Evolutionary conservation across 352 stramenopile species (phyloP).

Genomic region (Globisporangium spiculum): DNA sequence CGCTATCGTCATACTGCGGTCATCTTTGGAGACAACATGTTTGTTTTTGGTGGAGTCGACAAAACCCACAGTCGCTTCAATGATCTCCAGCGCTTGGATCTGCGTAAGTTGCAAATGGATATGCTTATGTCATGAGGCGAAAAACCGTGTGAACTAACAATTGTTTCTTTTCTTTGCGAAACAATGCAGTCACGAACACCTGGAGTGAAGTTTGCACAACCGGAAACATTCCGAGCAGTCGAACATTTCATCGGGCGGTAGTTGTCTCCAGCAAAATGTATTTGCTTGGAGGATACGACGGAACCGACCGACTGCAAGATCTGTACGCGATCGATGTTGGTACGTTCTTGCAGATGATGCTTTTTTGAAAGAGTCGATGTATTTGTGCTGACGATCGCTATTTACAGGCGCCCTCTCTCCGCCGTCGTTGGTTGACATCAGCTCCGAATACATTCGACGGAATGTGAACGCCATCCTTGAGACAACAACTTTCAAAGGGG

Average conservation of each 20-base stretch:
- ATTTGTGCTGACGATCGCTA: not conserved
- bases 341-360: constrained; percentile 1
- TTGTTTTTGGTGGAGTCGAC: constrained; percentile 89
- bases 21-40: constrained; percentile 84
- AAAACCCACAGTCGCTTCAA: constrained; percentile 88
- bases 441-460: constrained; percentile 60
- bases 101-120: constrained; percentile 29
- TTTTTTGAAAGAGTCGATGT: not conserved
- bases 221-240: constrained; percentile 75
- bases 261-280: constrained; percentile 84
- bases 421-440: constrained; percentile 70
- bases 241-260: constrained; percentile 85
- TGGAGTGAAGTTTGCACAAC: constrained; percentile 85
- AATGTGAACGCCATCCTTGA: constrained; percentile 65
- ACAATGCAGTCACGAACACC: constrained; percentile 54
- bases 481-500: constrained; percentile 69
- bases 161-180: not conserved
- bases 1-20: constrained; percentile 85
- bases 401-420: constrained; percentile 50
- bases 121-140: not conserved
- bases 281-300: constrained; percentile 83
- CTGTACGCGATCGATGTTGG: constrained; percentile 84
- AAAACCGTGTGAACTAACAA: not conserved
- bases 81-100: constrained; percentile 75
- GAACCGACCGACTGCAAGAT: constrained; percentile 79